Percentiles rank a stretch among this genome's conserved stretches.
Conservation (phyloP, 2,329 filamentous ascomycete species). For the Drechslerella coelobrocha region DNA sequence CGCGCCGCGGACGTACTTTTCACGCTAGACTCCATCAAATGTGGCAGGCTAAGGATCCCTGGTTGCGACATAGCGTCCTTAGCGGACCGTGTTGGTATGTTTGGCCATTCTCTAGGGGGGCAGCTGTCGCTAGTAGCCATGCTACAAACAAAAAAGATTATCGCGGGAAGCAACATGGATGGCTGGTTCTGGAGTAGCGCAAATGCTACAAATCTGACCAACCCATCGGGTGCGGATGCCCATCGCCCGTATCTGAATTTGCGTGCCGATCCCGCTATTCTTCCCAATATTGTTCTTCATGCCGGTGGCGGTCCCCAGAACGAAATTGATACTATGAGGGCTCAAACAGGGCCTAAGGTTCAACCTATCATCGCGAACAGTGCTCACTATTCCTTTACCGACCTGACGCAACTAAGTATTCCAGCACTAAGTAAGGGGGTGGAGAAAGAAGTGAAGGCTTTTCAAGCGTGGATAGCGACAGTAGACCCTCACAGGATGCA, state of each 20-base stretch:
- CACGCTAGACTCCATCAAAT: slow-evolving; percentile 13
- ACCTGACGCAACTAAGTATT: slow-evolving; percentile 30
- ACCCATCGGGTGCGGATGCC: slow-evolving; percentile 13
- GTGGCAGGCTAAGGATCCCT: slow-evolving; percentile 12
- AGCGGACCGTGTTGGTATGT: slow-evolving; percentile 21
- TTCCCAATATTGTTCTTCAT: slow-evolving; percentile 14
- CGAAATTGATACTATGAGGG: slow-evolving; percentile 25
- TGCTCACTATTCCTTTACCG: slow-evolving; percentile 26
- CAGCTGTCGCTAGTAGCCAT: slow-evolving; percentile 21
- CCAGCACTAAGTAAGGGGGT: slow-evolving; percentile 17
- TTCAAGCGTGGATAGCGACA: slow-evolving; percentile 23
- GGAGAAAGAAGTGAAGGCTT: slow-evolving; percentile 17
- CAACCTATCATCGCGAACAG: slow-evolving; percentile 27
- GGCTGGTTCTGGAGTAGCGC: slow-evolving; percentile 40
- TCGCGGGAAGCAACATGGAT: slow-evolving; percentile 32
- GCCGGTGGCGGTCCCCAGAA: slow-evolving; percentile 34
- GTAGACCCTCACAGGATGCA: slow-evolving; percentile 20
- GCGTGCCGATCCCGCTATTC: slow-evolving; percentile 1
- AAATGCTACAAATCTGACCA: slow-evolving; percentile 29
- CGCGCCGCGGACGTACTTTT: slow-evolving; percentile 26
- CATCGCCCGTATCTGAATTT: slow-evolving; percentile 19
- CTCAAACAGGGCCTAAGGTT: slow-evolving; percentile 31
- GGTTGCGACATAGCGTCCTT: slow-evolving; percentile 11
- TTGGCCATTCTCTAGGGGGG: slow-evolving; percentile 29
- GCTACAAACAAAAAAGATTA: slow-evolving; percentile 23